Conservation (phyloP, 2,329 filamentous ascomycete species). For the Ceratocystis alfenasii region DNA sequence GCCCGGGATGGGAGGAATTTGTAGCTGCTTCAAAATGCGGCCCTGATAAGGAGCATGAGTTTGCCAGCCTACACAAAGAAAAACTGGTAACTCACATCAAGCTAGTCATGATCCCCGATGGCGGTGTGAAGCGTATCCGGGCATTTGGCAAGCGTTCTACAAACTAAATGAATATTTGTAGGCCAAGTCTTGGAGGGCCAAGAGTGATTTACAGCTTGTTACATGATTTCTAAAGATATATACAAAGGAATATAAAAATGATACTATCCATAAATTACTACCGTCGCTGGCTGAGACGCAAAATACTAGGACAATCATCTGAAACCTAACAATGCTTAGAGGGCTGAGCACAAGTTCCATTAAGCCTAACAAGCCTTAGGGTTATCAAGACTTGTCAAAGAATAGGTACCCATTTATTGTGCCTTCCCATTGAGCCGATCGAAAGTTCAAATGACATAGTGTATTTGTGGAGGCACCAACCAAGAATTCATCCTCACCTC, state of each 20-base stretch:
- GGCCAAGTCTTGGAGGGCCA: background rate
- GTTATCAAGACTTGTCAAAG: background rate
- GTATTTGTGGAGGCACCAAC: constrained; percentile 1
- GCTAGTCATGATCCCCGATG: constrained; percentile 85
- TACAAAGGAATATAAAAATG: background rate
- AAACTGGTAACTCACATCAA: constrained; percentile 69
- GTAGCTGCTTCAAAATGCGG: constrained; percentile 55
- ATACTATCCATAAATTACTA: background rate
- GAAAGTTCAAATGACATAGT: background rate
- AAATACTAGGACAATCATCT: background rate
- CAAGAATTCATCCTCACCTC: background rate
- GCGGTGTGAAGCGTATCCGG: constrained; percentile 77
- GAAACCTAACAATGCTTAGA: background rate
- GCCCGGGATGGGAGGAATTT: constrained; percentile 53
- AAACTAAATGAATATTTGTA: constrained; percentile 5
- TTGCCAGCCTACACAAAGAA: constrained; percentile 43
- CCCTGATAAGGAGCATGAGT: constrained; percentile 61
- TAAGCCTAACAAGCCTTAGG: constrained; percentile 2
- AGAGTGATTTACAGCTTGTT: background rate
- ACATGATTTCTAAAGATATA: constrained; percentile 9
- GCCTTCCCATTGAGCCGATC: background rate
- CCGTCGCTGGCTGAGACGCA: background rate
- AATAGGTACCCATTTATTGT: background rate
- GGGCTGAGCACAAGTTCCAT: background rate
- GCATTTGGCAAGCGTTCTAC: constrained; percentile 36